Base-by-base conservation (phyloP, 1,284 basidiomycete genomes). In the Tetrapyrgos nigripes region DNA sequence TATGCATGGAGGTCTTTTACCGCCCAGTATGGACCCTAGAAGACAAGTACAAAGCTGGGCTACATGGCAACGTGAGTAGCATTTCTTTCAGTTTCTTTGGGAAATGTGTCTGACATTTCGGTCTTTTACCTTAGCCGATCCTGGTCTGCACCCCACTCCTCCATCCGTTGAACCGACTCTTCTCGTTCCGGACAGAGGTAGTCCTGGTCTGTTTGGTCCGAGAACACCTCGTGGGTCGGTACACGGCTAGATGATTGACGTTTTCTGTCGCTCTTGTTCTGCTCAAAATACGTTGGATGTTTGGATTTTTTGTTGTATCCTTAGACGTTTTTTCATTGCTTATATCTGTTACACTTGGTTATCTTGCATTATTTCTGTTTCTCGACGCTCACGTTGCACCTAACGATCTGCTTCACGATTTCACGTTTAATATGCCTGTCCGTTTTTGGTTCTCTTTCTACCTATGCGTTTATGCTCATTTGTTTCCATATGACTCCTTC, bases 191-290 rank as follows among this genome's bases (percentile, higher is more conserved):
- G 80, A 78, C 14, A 71, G 73, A 55, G 73, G 75, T 44, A 83
- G 82, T 61, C 86, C 85, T 44, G 87, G 87, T 27, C 70, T 89
- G 64, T 89, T 89, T 63, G 87, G 88, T 26, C 86, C 88, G 54
- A 76, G 85, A 48, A 81, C 85, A 27, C 83, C 84, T 21, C 73
- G 78, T 37, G 72, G 70, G 55, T 83, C 82, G 5, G 37, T 40
- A 11, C 37, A 40, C 19, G 37, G 37, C 17, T 40, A n/a, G 19
- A 40, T 17, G 6, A n/a, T 14, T 33, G 8, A 33, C 31, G 8
- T 40, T 11, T 40, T 40, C 14, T 40, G n/a, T n/a, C n/a, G n/a
- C n/a, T n/a, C n/a, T n/a, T n/a, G n/a, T n/a, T n/a, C n/a, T n/a
- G n/a, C n/a, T n/a, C n/a, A n/a, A n/a, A n/a, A n/a, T n/a, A n/a